A percentile compares a stretch with the other conserved stretches of the same genome.
These are phyloP conservation scores for Fusarium sp. DNA, from an alignment of 2,329 filamentous ascomycete genomes.

Conservation along the genomic window DNA sequence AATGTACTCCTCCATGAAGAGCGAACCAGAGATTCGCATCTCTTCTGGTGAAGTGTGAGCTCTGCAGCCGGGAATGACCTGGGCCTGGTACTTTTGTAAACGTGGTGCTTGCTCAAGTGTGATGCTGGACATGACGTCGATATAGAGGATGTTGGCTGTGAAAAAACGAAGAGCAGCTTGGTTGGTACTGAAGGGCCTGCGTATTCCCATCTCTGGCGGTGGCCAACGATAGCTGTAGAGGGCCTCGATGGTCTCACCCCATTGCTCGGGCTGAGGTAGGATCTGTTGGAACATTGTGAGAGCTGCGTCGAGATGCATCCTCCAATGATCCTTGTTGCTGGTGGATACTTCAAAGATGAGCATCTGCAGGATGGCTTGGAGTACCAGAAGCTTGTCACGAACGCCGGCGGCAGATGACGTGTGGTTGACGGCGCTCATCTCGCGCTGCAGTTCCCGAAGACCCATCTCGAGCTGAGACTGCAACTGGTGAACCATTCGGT, in stretches of 20 bases:
- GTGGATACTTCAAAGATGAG: slow-evolving; percentile 64
- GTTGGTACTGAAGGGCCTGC: slow-evolving; percentile 56
- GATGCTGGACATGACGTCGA: slow-evolving; percentile 63
- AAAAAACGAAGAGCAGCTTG: slow-evolving; percentile 62
- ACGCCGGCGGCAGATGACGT: slow-evolving; percentile 46
- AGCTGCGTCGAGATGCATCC: slow-evolving; percentile 62
- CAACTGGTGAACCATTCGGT: slow-evolving; percentile 53
- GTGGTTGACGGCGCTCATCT: slow-evolving; percentile 53
- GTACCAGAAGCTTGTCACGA: slow-evolving; percentile 52
- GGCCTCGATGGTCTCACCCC: slow-evolving; percentile 50
- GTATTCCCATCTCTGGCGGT: slow-evolving; percentile 47
- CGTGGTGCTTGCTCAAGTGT: slow-evolving; percentile 56
- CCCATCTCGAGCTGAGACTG: slow-evolving; percentile 59
- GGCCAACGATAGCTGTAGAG: slow-evolving; percentile 50
- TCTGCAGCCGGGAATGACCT: slow-evolving; percentile 51
- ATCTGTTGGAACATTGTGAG: slow-evolving; percentile 62
- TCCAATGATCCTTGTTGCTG: slow-evolving; percentile 60
- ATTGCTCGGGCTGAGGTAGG: slow-evolving; percentile 51
- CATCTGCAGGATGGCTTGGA: slow-evolving; percentile 65
- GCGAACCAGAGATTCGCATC: slow-evolving; percentile 42
- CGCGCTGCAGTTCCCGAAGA: slow-evolving; percentile 57
- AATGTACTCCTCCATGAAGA: slow-evolving; percentile 62
- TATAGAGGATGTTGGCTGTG: slow-evolving; percentile 58
- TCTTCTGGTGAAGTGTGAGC: slow-evolving; percentile 24
- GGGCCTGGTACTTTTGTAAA: slow-evolving; percentile 55